Evolutionary conservation across 2,329 filamentous ascomycete species (phyloP).

Genomic region (Pseudogymnoascus sp.): DNA sequence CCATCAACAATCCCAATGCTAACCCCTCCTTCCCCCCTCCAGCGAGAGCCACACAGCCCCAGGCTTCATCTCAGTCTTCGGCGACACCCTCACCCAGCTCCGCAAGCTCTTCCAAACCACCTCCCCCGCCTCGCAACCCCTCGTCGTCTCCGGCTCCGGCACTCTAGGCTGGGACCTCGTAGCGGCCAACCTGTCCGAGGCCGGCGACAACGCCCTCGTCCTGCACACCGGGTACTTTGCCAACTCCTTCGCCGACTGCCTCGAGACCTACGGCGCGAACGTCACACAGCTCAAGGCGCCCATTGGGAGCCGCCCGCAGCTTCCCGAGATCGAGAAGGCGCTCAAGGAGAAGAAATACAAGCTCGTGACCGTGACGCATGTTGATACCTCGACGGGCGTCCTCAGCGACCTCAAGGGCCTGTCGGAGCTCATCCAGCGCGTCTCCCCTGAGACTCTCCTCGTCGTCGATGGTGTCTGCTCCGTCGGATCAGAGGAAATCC

Average conservation of each 20-base stretch:
- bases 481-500: conserved; percentile 90
- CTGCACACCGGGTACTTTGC: conserved; percentile 96
- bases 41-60: conserved; percentile 92
- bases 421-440: conserved; percentile 70
- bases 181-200: conserved; percentile 83
- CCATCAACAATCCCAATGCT: conserved; percentile 13
- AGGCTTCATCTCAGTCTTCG: conserved; percentile 82
- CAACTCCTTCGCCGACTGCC: conserved; percentile 86
- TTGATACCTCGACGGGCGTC: conserved; percentile 94
- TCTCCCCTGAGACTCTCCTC: conserved; percentile 84
- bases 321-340: conserved; percentile 79
- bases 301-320: conserved; percentile 78
- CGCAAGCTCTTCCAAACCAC: conserved; percentile 92
- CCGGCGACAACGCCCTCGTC: conserved; percentile 82
- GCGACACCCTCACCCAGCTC: conserved; percentile 78
- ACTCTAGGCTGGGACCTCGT: conserved; percentile 96
- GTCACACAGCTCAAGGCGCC: conserved; percentile 83
- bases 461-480: conserved; percentile 96
- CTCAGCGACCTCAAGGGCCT: conserved; percentile 82
- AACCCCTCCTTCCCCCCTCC: conserved; percentile 15
- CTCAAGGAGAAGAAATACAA: conserved; percentile 90
- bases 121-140: conserved; percentile 74
- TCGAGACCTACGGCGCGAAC: conserved; percentile 82
- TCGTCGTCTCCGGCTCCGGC: conserved; percentile 87
- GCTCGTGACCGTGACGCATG: conserved; percentile 87